These are phyloP conservation scores for Populus alba DNA, from an alignment of 345 rosid species.

Conservation along the genomic window DNA sequence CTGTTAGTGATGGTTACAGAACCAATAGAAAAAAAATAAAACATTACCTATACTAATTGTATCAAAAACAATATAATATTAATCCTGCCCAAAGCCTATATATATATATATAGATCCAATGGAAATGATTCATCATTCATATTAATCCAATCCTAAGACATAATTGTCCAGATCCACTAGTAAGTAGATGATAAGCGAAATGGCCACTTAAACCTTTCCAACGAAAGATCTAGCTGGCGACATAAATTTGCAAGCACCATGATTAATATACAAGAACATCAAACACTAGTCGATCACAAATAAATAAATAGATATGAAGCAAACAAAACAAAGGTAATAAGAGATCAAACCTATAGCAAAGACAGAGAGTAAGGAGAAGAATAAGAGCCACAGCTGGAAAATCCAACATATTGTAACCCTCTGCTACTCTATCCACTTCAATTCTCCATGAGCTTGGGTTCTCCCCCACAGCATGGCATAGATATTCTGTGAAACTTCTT, in stretches of 20 bases:
- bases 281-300: not conserved
- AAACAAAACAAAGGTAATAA: not conserved
- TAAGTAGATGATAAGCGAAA: not conserved
- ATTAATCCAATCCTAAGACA: not conserved
- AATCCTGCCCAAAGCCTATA: not conserved
- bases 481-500: constrained; percentile 78
- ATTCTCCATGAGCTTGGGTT: constrained; percentile 68
- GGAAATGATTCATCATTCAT: constrained; percentile 2
- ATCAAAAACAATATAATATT: not conserved
- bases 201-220: constrained; percentile 14
- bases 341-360: constrained; percentile 67
- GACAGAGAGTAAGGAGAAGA: constrained; percentile 80
- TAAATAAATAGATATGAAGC: not conserved
- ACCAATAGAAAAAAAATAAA: constrained; percentile 1
- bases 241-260: constrained; percentile 1
- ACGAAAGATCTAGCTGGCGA: constrained; percentile 5
- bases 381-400: constrained; percentile 76
- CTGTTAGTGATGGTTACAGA: not conserved
- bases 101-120: not conserved
- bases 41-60: not conserved
- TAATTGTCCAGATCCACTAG: constrained; percentile 12
- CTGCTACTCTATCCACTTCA: constrained; percentile 49
- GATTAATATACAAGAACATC: constrained; percentile 8
- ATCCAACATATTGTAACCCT: constrained; percentile 77
- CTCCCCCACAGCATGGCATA: constrained; percentile 64